Percentiles rank a stretch among this genome's conserved stretches.
phyloP scores from a whole-genome alignment of 169 alveolate genomes.

The Besnoitia besnoiti region DNA sequence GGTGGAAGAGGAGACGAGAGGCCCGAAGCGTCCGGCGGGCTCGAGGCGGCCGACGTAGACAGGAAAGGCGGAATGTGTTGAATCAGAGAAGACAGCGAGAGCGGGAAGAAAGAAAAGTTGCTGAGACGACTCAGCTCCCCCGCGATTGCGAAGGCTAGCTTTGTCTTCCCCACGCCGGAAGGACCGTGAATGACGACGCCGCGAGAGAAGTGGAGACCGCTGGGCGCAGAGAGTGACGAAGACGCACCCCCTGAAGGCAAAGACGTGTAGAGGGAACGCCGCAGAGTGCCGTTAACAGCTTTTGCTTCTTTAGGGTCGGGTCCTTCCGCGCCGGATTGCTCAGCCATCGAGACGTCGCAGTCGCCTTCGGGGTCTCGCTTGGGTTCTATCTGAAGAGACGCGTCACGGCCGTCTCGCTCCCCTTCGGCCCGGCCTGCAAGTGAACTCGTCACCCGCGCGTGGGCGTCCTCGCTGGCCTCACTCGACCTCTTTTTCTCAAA shows the following conservation, averaged over 20 bases:
- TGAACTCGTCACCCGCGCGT: too few species aligned
- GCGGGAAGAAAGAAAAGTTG: not conserved
- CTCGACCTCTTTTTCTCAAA: not conserved
- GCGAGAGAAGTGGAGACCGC: not conserved
- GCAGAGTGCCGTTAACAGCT: too few species aligned
- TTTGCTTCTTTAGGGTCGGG: too few species aligned
- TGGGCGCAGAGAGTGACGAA: too few species aligned
- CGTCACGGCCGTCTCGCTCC: too few species aligned
- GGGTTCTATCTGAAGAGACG: too few species aligned
- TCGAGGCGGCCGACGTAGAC: not conserved
- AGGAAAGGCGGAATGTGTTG: not conserved
- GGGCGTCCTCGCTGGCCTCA: not conserved
- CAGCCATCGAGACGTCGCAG: too few species aligned
- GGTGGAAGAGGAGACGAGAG: not conserved
- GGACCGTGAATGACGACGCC: not conserved
- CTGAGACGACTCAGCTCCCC: not conserved
- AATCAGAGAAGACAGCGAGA: not conserved
- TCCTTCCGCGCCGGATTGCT: too few species aligned
- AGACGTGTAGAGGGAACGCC: too few species aligned
- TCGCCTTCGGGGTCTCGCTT: too few species aligned
- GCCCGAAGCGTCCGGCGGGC: not conserved
- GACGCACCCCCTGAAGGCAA: too few species aligned
- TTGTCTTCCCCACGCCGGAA: slow-evolving; percentile 24
- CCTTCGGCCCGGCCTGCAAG: too few species aligned
- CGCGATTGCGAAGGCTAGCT: slow-evolving; percentile 10